Conservation (phyloP, 2,329 filamentous ascomycete genomes). For the Aurifilum marmelostoma region DNA sequence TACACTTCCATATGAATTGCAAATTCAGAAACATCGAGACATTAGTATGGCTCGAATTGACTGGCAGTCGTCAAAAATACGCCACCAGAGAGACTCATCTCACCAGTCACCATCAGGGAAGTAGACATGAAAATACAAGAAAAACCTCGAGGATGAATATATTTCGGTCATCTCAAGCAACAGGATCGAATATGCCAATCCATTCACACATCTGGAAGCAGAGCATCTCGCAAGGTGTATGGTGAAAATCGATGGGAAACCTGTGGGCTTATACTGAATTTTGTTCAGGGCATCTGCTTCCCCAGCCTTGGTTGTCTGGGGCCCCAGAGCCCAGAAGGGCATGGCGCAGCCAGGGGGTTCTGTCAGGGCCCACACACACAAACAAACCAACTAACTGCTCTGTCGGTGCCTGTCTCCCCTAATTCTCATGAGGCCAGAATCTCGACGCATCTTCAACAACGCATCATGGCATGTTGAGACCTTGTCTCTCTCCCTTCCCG, state of each 20-base stretch:
- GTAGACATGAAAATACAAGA: background rate
- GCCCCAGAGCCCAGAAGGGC: background rate
- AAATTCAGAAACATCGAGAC: too few relatives aligned
- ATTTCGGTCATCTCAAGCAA: too few relatives aligned
- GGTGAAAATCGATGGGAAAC: too few relatives aligned
- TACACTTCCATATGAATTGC: too few relatives aligned
- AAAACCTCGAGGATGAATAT: too few relatives aligned
- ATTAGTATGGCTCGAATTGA: too few relatives aligned
- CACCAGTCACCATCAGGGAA: too few relatives aligned
- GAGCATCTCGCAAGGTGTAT: background rate
- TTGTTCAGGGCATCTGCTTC: background rate
- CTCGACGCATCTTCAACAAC: background rate
- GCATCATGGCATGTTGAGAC: background rate
- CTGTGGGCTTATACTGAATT: background rate
- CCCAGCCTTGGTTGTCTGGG: slow-evolving; percentile 3
- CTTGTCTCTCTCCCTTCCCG: too few relatives aligned
- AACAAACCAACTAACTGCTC: background rate
- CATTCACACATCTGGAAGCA: too few relatives aligned
- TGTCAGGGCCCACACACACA: background rate
- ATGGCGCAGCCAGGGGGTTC: background rate
- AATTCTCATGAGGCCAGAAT: background rate
- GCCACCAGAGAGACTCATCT: too few relatives aligned
- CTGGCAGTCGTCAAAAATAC: too few relatives aligned
- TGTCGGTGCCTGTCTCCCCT: background rate
- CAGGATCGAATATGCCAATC: too few relatives aligned